A percentile compares a stretch with the other conserved stretches of the same genome.
Evolutionary conservation across 164 flowering plant species (phyloP).

Genomic region (Annona cherimola): DNA sequence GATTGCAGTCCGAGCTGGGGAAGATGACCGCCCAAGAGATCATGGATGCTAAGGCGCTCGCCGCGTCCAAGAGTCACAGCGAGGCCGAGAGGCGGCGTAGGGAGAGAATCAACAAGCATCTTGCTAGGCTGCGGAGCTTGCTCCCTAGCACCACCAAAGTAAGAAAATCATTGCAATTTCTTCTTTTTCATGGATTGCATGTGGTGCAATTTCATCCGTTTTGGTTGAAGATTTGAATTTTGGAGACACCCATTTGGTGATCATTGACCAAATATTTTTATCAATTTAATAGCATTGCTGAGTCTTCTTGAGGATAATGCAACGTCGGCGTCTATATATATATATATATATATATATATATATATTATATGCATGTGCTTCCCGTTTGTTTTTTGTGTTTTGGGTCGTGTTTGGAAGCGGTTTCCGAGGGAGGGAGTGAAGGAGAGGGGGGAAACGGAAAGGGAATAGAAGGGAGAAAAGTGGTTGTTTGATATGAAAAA

Average conservation of each 20-base stretch:
- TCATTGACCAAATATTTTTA: no score
- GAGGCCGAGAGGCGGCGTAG: constrained; percentile 93
- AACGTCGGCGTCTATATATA: no score
- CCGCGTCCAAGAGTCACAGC: constrained; percentile 97
- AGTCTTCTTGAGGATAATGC: no score
- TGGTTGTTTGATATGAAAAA: constrained; percentile 54
- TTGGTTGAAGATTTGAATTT: no score
- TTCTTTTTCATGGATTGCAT: background rate
- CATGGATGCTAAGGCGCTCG: constrained; percentile 96
- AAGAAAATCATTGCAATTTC: constrained; percentile 17
- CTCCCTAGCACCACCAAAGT: constrained; percentile 96
- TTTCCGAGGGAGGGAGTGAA: constrained; percentile 36
- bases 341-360: no score
- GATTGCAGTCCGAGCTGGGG: constrained; percentile 63
- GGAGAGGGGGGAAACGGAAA: constrained; percentile 11
- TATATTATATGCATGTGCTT: background rate
- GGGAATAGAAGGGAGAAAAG: constrained; percentile 33
- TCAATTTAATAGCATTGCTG: no score
- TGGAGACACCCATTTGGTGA: no score
- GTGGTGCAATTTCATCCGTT: no score
- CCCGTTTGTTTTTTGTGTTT: background rate
- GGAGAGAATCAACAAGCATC: constrained; percentile 94
- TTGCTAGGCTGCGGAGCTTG: constrained; percentile 78
- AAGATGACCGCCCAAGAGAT: constrained; percentile 92
- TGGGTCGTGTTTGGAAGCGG: constrained; percentile 25